Evolutionary conservation across 257 asterid genomes (phyloP), one percentile per base, ranked within the genome.

Genomic region (Gentiana straminea): DNA sequence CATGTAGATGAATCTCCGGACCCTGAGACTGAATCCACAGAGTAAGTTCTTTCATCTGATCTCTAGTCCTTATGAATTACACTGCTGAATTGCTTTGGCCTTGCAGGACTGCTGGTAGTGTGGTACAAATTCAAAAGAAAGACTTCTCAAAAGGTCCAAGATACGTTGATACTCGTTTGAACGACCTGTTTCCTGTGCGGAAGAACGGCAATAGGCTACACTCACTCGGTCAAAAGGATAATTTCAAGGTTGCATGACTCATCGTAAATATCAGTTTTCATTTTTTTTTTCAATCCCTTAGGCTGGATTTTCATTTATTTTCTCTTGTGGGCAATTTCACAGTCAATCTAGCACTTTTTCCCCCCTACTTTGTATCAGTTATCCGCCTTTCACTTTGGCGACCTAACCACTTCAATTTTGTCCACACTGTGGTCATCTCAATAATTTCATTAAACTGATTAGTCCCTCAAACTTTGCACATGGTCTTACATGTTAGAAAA

Each of bases 101-200:
- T 51, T 59, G 59, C 70, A 82, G 95, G 71, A 65, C 64, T 55
- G 68, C 70, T 43, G 80, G 75, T 73, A 84, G 75, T 68, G 70
- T 64, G 48, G 65, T 64, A 64, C 71, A 68, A 46, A 89, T 64
- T 63, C 45, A 57, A 68, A 84, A 62, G 63, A 80, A 79, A 58
- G 91, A 80, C 64, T 62, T 70, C 60, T 65, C 60, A 4, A 86
- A 84, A 62, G 70, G 72, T 62, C 79, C 78, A 0, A 81, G 85
- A 54, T 80, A 71, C 64, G 52, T 68, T 47, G 74, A 75, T 52
- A 80, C 87, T 46, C 82, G 88, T 62, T 60, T 90, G 73, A 74
- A 75, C 59, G 93, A 75, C 58, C 74, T 81, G 53, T 90, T 64
- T 75, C 86, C 86, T 13, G 81, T 71, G 65, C 78, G 77, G 39